Base-by-base conservation (phyloP, 192 early-diverging fungal genomes). In the Coemansia sp. region DNA sequence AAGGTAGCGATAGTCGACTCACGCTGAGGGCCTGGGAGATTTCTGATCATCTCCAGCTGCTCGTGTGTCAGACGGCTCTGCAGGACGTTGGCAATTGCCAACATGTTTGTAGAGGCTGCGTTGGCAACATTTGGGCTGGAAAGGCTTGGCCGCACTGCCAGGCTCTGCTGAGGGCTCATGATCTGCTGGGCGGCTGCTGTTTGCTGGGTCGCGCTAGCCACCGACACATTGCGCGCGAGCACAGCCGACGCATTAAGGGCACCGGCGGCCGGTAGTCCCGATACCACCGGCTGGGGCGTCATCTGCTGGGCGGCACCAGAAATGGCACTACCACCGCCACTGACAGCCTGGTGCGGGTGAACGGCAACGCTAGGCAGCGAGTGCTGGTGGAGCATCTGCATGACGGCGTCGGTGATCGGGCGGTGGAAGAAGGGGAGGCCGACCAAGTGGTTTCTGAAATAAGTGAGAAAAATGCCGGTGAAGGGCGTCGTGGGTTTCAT, bases 101-200 rank as follows among this genome's bases (percentile, higher is more conserved):
- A 60, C 8, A 65, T n/a, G 27, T 69, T 60, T 43, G 8, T 55
- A 3, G 68, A 41, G 1, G 42, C 24, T 24, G 58, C 53, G 19
- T 50, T 59, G 42, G 21, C 10, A 17, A 63, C 55, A 9, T 56
- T 60, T 1, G 74, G 74, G 40, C 68, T 76, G 32, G 63, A 48
- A 17, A 65, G 34, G 4, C 38, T 53, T 0, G 74, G 74, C 17
- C 68, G 68, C 22, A 55, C 68, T 0, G 62, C 64, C 35, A 41
- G 53, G n/a, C 53, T 55, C 41, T 76, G 74, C 61, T 58, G 64
- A 8, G 74, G 68, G 32, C 74, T 76, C 64, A 76, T 56, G 10
- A 76, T 67, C 41, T 69, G 67, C 56, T 65, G 72, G 1, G 48
- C 68, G 12, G n/a, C n/a, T n/a, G 54, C 29, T 1, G 48, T 46